These are phyloP conservation scores for Prosopis cineraria DNA, from an alignment of 306 rosid species.

Conservation along the genomic window DNA sequence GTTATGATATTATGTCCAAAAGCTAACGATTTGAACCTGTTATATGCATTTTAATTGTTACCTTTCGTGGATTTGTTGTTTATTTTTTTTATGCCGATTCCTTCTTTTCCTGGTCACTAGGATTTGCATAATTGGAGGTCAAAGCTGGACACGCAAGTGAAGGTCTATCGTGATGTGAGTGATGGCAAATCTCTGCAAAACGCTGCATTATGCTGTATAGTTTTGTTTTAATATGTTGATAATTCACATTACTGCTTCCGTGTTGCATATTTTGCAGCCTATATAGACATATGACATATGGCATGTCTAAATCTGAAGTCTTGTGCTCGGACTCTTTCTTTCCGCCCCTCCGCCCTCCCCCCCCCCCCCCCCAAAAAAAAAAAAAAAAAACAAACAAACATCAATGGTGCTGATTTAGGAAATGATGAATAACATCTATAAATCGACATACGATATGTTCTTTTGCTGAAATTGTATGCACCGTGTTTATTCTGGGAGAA, in stretches of 20 bases:
- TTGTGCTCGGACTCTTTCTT: not conserved
- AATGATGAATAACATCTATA: not conserved
- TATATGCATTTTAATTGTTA: not conserved
- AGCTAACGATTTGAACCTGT: not conserved
- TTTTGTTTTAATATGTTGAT: not conserved
- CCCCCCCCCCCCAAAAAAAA: no score
- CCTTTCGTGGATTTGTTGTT: not conserved
- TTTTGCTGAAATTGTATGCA: not conserved
- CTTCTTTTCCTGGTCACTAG: constrained; percentile 37
- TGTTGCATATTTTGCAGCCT: not conserved
- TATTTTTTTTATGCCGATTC: not conserved
- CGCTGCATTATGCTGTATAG: not conserved
- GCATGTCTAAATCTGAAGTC: not conserved
- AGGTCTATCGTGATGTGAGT: constrained; percentile 86
- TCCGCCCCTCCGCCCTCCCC: not conserved
- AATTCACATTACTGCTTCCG: constrained; percentile 4
- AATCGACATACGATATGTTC: not conserved
- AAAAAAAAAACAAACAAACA: no score
- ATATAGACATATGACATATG: constrained; percentile 4
- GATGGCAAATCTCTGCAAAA: not conserved
- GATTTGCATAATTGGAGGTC: constrained; percentile 97
- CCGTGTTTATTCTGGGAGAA: not conserved
- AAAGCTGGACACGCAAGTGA: constrained; percentile 84
- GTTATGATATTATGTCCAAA: not conserved
- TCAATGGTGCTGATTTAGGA: constrained; percentile 2